Evolutionary conservation across 139 green algal species (phyloP).

Genomic region (Chlamydomonas eustigma): DNA sequence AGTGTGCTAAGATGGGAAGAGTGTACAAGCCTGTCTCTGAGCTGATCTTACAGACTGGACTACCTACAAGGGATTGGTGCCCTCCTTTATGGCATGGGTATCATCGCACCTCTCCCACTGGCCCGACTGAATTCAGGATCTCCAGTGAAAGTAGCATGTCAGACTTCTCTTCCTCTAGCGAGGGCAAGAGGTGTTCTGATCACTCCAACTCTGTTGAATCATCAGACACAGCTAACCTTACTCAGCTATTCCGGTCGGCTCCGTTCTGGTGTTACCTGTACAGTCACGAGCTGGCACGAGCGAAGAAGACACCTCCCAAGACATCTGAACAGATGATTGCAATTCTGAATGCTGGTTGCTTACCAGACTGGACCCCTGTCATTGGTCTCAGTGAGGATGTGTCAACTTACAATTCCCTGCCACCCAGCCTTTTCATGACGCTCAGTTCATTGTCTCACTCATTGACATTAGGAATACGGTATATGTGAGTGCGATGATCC

Average conservation of each 20-base stretch:
- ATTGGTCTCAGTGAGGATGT: conserved; percentile 14
- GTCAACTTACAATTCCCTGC: conserved; percentile 24
- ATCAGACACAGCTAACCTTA: neutral
- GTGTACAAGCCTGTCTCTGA: neutral
- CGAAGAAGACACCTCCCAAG: conserved; percentile 30
- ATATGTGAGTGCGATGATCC: too few relatives aligned
- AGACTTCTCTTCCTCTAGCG: neutral
- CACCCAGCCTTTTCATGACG: conserved; percentile 25
- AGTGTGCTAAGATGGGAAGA: too few relatives aligned
- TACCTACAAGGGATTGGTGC: neutral
- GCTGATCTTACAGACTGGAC: neutral
- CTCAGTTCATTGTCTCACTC: neutral
- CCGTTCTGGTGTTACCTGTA: conserved; percentile 34
- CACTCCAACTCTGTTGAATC: neutral
- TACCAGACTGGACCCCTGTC: conserved; percentile 25
- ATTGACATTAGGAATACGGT: too few relatives aligned
- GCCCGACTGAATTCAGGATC: neutral
- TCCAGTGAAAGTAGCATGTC: neutral
- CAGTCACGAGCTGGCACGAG: conserved; percentile 12
- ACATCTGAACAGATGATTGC: conserved; percentile 19
- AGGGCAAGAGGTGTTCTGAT: neutral
- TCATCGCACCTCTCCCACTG: neutral
- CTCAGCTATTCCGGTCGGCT: conserved; percentile 8
- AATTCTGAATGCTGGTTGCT: conserved; percentile 9
- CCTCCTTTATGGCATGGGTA: conserved; percentile 6